phyloP scores from a whole-genome alignment of 495 filamentous ascomycete genomes.

The Mycothermus thermophilus region DNA sequence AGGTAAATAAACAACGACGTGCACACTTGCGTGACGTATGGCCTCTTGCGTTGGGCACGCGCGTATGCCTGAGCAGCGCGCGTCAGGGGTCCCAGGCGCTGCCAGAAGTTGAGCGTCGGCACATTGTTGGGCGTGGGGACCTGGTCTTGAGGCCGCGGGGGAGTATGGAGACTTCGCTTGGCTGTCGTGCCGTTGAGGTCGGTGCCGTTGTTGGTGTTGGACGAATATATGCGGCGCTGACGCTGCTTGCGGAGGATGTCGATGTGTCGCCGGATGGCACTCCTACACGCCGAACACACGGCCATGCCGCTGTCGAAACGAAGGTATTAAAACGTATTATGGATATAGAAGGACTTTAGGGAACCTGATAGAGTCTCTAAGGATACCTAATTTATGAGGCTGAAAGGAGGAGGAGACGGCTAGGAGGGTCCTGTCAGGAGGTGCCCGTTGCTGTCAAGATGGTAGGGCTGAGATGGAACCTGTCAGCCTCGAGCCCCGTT shows the following conservation, averaged over 20 bases:
- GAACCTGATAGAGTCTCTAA: too few species aligned
- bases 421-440: too few species aligned
- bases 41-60: slow-evolving; percentile 51
- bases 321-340: too few species aligned
- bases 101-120: slow-evolving; percentile 34
- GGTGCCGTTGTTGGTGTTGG: slow-evolving; percentile 7
- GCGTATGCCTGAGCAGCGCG: slow-evolving; percentile 56
- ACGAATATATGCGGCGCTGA: slow-evolving; percentile 16
- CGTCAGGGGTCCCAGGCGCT: slow-evolving; percentile 42
- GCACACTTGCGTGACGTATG: slow-evolving; percentile 63
- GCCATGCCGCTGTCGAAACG: too few species aligned
- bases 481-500: too few species aligned
- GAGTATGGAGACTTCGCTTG: too few species aligned
- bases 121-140: slow-evolving; percentile 33
- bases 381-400: too few species aligned
- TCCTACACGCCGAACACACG: slow-evolving; percentile 5
- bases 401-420: too few species aligned
- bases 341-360: too few species aligned
- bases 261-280: slow-evolving; percentile 14
- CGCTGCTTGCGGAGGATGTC: slow-evolving; percentile 8
- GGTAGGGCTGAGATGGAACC: too few species aligned
- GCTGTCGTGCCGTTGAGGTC: slow-evolving; percentile 12
- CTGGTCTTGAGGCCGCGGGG: too few species aligned
- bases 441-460: too few species aligned
- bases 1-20: slow-evolving; percentile 67